phyloP scores from a whole-genome alignment of 164 flowering plant species.

The Annona squamosa region DNA sequence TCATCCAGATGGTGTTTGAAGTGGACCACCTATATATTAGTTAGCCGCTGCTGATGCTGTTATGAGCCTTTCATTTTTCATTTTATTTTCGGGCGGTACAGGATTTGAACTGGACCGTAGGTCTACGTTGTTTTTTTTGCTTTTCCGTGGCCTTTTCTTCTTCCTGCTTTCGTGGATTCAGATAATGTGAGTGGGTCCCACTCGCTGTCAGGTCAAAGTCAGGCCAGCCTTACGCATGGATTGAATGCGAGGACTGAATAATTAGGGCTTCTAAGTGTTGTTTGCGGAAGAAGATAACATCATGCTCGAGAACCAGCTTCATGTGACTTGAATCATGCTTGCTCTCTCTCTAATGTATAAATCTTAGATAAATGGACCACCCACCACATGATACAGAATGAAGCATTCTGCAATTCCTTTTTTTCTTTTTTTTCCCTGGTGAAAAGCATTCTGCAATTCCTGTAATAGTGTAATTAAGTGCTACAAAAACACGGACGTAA shows the following conservation, averaged over 20 bases:
- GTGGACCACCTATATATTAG: too few species aligned
- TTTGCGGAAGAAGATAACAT: slow-evolving; percentile 38
- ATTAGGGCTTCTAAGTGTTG: slow-evolving; percentile 34
- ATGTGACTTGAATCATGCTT: slow-evolving; percentile 28
- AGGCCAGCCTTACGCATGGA: slow-evolving; percentile 17
- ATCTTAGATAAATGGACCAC: too few species aligned
- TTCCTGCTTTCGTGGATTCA: neutral
- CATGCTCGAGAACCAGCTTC: slow-evolving; percentile 26
- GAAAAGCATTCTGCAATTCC: too few species aligned
- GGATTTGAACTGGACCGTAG: neutral
- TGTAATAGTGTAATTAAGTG: too few species aligned
- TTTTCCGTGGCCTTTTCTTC: neutral
- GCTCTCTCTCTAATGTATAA: neutral
- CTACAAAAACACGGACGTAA: too few species aligned
- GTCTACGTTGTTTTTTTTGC: neutral
- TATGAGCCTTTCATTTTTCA: too few species aligned
- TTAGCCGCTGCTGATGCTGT: too few species aligned
- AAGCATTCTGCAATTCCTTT: too few species aligned
- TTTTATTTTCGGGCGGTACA: neutral
- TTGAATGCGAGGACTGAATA: slow-evolving; percentile 15
- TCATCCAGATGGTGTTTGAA: too few species aligned
- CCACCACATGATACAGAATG: too few species aligned
- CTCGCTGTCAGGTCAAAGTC: slow-evolving; percentile 18
- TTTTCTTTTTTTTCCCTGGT: too few species aligned
- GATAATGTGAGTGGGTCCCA: slow-evolving; percentile 5